Base-by-base conservation (phyloP, 1,139 yeast genomes). In the Suhomyces coccinellae region DNA sequence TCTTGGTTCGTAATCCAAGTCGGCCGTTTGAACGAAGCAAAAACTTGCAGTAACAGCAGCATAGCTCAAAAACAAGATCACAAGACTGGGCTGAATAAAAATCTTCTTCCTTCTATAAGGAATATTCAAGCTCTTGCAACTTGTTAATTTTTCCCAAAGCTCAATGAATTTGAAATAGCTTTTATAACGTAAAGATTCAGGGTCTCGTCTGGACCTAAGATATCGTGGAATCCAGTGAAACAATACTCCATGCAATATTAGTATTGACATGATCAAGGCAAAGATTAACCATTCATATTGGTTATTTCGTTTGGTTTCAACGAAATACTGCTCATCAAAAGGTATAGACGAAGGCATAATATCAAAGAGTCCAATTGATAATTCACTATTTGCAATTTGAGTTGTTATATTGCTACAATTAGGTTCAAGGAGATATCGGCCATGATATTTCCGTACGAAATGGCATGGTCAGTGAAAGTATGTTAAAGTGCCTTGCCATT, bases 81-180 rank as follows among this genome's bases (percentile, higher is more conserved):
- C 39, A 26, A 75, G 46, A 52, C 76, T 69, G 2, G 81, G 82
- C 52, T 75, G 79, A 43, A 71, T 53, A 48, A 66, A 72, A 29
- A 62, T 43, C 11, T 40, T 45, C 4, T 50, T 40, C 6, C 46
- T 48, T 15, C 40, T 47, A 15, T 50, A 55, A 1, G 67, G 66
- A 3, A 65, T 20, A 2, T 50, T 58, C 12, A 67, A 26, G 15
- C 50, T 41, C 41, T 61, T 52, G 6, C 67, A 62, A 10, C 60
- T 51, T 38, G 68, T 73, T 41, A 69, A 47, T 1, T 55, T 37
- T 4, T 65, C 63, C 69, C 72, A 68, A 20, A 47, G 14, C 33
- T 59, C 60, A 7, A 70, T 24, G 24, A 66, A 51, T 13, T 49
- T 55, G 50, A 72, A 73, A 41, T 54, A 60, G 3, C 45, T 38